These are phyloP conservation scores for Fonsecaea pedrosoi DNA, from an alignment of 2,329 filamentous ascomycete species.

Conservation along the genomic window DNA sequence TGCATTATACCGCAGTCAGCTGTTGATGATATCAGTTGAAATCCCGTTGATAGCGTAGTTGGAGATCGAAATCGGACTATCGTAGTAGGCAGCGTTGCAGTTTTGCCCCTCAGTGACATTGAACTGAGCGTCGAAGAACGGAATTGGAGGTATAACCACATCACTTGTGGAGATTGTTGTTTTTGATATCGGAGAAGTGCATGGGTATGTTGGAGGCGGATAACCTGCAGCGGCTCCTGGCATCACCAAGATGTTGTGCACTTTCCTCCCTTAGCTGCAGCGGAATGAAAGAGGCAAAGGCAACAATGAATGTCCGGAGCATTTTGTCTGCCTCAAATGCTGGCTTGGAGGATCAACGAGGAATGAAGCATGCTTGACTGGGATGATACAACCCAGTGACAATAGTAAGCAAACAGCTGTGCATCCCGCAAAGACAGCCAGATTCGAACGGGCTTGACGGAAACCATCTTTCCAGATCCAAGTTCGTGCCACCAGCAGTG, in stretches of 20 bases:
- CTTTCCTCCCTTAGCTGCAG: constrained; percentile 7
- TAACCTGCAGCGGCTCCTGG: constrained; percentile 27
- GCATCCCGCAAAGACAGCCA: neutral
- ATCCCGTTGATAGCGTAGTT: neutral
- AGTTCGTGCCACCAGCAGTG: neutral
- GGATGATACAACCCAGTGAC: neutral
- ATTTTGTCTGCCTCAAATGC: neutral
- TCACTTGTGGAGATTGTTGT: neutral
- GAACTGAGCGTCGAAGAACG: neutral
- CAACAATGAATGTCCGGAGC: neutral
- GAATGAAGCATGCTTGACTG: neutral
- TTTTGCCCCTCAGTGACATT: neutral
- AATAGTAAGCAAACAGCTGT: neutral
- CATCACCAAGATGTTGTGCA: constrained; percentile 25
- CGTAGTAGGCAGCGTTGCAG: neutral
- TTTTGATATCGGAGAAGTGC: constrained; percentile 23
- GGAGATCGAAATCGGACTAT: neutral
- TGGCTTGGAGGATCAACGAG: neutral
- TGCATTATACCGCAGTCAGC: constrained; percentile 6
- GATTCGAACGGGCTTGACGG: neutral
- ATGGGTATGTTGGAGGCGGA: constrained; percentile 6
- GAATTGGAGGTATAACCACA: neutral
- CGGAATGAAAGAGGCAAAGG: constrained; percentile 8
- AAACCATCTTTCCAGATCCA: constrained; percentile 1
- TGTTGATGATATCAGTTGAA: neutral